phyloP scores from a whole-genome alignment of 768 basidiomycete genomes.

The Pleurotus tuber-regium region DNA sequence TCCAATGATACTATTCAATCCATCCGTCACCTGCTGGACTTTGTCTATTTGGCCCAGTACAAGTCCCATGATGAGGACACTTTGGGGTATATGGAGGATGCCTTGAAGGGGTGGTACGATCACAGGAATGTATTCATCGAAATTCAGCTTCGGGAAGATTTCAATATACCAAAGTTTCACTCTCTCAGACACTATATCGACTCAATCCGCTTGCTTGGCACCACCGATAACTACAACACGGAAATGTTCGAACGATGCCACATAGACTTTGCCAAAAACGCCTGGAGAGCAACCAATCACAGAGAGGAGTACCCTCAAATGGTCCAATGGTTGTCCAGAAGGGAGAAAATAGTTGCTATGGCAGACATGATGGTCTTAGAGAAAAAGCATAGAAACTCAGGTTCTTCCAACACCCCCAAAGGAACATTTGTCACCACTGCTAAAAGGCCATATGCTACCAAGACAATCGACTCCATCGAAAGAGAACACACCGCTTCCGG shows the following conservation, averaged over 20 bases:
- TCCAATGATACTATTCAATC: conserved; percentile 13
- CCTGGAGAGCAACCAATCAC: conserved; percentile 21
- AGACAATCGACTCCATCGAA: too few species aligned
- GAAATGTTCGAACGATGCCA: conserved; percentile 14
- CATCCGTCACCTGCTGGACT: conserved; percentile 28
- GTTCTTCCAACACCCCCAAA: too few species aligned
- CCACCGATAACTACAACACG: conserved; percentile 18
- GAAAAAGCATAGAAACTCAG: too few species aligned
- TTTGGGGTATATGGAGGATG: conserved; percentile 21
- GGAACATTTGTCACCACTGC: too few species aligned
- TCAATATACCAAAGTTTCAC: conserved; percentile 12
- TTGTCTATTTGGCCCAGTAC: conserved; percentile 29
- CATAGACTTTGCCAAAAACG: conserved; percentile 26
- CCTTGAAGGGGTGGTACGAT: conserved; percentile 24
- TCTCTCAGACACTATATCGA: conserved; percentile 7
- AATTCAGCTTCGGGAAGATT: conserved; percentile 8
- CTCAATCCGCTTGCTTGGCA: conserved; percentile 11
- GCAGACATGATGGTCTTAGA: too few species aligned
- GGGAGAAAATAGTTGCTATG: conserved; percentile 36
- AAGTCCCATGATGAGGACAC: conserved; percentile 23
- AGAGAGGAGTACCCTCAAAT: conserved; percentile 34
- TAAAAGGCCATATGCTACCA: too few species aligned
- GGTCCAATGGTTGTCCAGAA: conserved; percentile 33
- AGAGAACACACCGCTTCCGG: too few species aligned
- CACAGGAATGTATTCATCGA: conserved; percentile 27